Conservation (phyloP, 2,329 filamentous ascomycete genomes). For the Macrophomina phaseolina region DNA sequence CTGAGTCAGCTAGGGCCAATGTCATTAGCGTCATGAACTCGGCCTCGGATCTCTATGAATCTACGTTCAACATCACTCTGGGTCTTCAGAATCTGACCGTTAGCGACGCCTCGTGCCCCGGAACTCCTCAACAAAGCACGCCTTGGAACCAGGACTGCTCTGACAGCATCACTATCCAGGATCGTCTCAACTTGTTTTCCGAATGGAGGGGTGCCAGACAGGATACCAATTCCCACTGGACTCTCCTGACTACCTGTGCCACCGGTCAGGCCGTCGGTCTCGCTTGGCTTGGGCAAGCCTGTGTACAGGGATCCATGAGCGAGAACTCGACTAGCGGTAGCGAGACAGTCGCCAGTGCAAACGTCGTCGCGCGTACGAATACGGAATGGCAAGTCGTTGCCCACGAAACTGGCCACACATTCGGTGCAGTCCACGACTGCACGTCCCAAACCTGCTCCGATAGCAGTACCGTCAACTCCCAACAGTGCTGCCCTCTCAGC, state of each 20-base stretch:
- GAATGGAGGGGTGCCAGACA: constrained; percentile 78
- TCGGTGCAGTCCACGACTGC: constrained; percentile 96
- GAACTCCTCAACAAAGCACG: constrained; percentile 67
- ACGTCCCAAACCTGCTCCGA: constrained; percentile 69
- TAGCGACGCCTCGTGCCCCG: constrained; percentile 75
- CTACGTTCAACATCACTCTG: constrained; percentile 91
- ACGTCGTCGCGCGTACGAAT: constrained; percentile 83
- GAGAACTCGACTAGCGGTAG: constrained; percentile 47
- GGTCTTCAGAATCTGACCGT: constrained; percentile 87
- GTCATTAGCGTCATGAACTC: constrained; percentile 84
- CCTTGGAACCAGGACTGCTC: constrained; percentile 86
- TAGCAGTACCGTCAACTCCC: constrained; percentile 62
- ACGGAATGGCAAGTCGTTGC: constrained; percentile 96
- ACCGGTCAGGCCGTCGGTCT: constrained; percentile 86
- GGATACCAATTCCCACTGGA: constrained; percentile 93
- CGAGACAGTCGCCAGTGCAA: constrained; percentile 82
- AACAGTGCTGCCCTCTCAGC: constrained; percentile 79
- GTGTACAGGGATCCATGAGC: constrained; percentile 61
- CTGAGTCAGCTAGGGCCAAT: constrained; percentile 70
- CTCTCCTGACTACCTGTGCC: constrained; percentile 79
- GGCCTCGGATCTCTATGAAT: constrained; percentile 87
- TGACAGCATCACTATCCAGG: constrained; percentile 66
- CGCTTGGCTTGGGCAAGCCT: constrained; percentile 91
- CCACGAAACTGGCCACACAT: constrained; percentile 92
- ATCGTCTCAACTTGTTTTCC: constrained; percentile 86